phyloP scores from a whole-genome alignment of 108 stramenopile genomes.

The Cyclotella sp. region DNA sequence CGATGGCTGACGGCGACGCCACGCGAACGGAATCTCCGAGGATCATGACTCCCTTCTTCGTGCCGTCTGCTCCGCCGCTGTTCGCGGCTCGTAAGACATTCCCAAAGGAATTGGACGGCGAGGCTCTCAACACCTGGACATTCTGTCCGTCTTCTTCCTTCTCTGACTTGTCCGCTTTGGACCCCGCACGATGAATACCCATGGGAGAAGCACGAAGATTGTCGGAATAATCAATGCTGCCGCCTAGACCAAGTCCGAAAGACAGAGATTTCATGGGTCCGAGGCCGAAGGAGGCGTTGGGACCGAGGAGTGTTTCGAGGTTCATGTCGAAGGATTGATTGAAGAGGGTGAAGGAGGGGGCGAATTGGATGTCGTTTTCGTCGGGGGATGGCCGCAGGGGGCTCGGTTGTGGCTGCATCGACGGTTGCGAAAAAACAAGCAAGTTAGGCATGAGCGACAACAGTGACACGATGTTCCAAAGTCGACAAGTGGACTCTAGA shows the following conservation, averaged over 20 bases:
- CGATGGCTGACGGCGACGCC: background rate
- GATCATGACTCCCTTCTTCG: slow-evolving; percentile 14
- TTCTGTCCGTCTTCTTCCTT: slow-evolving; percentile 10
- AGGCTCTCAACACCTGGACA: slow-evolving; percentile 38
- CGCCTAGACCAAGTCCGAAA: slow-evolving; percentile 54
- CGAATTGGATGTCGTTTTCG: slow-evolving; percentile 59
- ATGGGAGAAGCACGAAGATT: slow-evolving; percentile 13
- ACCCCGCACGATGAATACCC: slow-evolving; percentile 1
- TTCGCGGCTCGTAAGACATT: slow-evolving; percentile 10
- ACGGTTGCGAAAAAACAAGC: background rate
- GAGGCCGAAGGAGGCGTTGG: slow-evolving; percentile 54
- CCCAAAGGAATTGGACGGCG: slow-evolving; percentile 43
- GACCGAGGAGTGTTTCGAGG: slow-evolving; percentile 61
- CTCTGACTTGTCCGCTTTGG: background rate
- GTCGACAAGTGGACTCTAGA: background rate
- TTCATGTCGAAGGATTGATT: slow-evolving; percentile 89
- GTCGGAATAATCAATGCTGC: slow-evolving; percentile 32
- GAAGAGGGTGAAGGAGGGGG: slow-evolving; percentile 79
- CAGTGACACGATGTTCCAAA: too few species aligned
- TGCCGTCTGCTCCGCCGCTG: background rate
- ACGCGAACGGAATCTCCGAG: slow-evolving; percentile 29
- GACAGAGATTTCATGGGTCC: slow-evolving; percentile 66
- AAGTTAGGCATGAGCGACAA: too few species aligned
- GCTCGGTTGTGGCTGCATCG: slow-evolving; percentile 58
- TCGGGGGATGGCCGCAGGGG: slow-evolving; percentile 44